Evolutionary conservation across 768 basidiomycete genomes (phyloP).

Genomic region (Strobilomyces dryophilus): DNA sequence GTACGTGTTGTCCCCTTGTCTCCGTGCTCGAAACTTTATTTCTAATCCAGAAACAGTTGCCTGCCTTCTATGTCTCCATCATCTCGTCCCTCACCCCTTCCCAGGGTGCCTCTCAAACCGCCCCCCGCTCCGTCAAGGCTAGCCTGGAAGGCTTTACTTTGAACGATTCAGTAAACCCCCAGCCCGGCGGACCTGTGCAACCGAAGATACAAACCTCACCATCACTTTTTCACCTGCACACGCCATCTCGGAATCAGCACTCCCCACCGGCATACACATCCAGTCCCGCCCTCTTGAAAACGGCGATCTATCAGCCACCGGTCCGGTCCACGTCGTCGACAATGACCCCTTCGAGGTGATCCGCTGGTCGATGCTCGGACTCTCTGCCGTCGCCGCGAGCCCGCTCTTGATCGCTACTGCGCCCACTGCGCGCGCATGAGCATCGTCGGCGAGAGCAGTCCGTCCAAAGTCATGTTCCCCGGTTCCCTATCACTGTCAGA

Average conservation of each 20-base stretch:
- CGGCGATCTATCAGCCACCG: conserved; percentile 6
- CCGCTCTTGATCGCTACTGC: background rate
- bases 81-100: conserved; percentile 70
- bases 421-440: background rate
- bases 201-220: conserved; percentile 6
- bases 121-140: conserved; percentile 14
- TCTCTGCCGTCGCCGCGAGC: background rate
- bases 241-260: conserved; percentile 23
- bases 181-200: background rate
- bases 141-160: conserved; percentile 12
- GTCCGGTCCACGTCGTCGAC: conserved; percentile 21
- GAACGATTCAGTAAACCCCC: conserved; percentile 4
- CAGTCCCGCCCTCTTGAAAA: background rate
- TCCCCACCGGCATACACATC: conserved; percentile 22
- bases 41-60: conserved; percentile 1
- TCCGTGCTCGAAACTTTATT: background rate
- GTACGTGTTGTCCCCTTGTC: background rate
- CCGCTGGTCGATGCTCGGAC: conserved; percentile 5
- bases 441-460: background rate
- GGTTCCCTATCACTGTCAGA: background rate
- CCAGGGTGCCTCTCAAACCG: conserved; percentile 64
- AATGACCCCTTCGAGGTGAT: conserved; percentile 24
- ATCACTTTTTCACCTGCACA: conserved; percentile 25
- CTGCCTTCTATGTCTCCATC: conserved; percentile 39
- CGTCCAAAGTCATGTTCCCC: background rate